Evolutionary conservation across 345 rosid genomes (phyloP).

Genomic region (Euclidium syriacum): DNA sequence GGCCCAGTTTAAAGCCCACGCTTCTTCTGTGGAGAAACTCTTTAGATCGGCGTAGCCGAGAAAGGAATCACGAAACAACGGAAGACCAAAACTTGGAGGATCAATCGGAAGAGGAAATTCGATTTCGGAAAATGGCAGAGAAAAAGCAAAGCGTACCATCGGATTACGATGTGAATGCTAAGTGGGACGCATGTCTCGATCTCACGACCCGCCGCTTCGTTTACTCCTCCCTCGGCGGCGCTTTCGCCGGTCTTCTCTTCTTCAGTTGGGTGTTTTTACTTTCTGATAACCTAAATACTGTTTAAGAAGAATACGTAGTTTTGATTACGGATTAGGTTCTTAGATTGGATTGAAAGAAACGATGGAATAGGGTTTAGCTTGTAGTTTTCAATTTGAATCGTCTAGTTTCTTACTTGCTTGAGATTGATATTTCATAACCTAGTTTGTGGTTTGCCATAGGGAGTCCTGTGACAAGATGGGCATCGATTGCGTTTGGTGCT

Average conservation of each 20-base stretch:
- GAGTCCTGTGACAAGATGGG: conserved; percentile 30
- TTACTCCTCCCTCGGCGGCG: conserved; percentile 81
- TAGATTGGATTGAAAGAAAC: not conserved
- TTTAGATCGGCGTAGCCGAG: not conserved
- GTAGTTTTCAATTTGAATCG: not conserved
- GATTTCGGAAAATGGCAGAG: conserved; percentile 33
- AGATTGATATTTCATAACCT: not conserved
- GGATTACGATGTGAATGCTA: conserved; percentile 54
- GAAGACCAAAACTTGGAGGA: not conserved
- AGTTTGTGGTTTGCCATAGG: not conserved
- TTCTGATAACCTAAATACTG: not conserved
- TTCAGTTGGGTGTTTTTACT: conserved; percentile 45
- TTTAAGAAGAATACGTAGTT: not conserved
- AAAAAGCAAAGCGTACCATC: conserved; percentile 31
- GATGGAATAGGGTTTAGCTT: not conserved
- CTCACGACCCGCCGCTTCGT: conserved; percentile 76
- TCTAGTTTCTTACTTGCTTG: not conserved
- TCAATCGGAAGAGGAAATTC: not conserved
- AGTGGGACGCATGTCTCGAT: conserved; percentile 92
- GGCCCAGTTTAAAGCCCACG: conserved; percentile 7
- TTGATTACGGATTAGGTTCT: not conserved
- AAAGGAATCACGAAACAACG: not conserved
- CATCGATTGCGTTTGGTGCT: conserved; percentile 34
- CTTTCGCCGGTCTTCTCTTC: conserved; percentile 74
- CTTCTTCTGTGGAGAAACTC: not conserved